Percentiles rank a stretch among this genome's conserved stretches.
Evolutionary conservation across 2,329 filamentous ascomycete genomes (phyloP).

Genomic region (Fusarium austroafricanum): DNA sequence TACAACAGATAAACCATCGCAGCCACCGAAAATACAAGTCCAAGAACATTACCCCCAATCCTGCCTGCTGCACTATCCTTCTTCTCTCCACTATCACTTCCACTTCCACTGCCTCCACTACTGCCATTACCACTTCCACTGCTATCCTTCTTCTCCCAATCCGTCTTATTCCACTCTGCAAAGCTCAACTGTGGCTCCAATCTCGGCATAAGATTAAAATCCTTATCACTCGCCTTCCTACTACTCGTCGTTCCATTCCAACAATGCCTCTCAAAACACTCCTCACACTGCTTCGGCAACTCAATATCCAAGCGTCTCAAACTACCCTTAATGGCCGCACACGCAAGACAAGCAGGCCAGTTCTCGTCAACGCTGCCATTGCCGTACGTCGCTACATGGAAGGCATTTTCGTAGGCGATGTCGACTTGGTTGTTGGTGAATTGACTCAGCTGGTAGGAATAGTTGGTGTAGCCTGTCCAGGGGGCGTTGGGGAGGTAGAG

Average conservation of each 20-base stretch:
- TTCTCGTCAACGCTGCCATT: conserved; percentile 76
- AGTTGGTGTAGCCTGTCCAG: conserved; percentile 47
- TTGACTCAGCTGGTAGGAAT: conserved; percentile 36
- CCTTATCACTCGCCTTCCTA: conserved; percentile 14
- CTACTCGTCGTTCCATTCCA: conserved; percentile 40
- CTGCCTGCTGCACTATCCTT: not conserved
- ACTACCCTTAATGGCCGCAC: conserved; percentile 79
- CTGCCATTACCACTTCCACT: not conserved
- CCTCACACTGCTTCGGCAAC: conserved; percentile 38
- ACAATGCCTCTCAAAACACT: conserved; percentile 45
- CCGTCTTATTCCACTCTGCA: conserved; percentile 40
- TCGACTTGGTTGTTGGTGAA: conserved; percentile 45
- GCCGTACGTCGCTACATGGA: conserved; percentile 80
- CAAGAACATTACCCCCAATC: not conserved
- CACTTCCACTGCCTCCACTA: not conserved
- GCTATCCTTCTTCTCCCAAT: conserved; percentile 9
- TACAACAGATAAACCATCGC: not conserved
- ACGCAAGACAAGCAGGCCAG: conserved; percentile 84
- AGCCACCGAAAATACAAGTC: not conserved
- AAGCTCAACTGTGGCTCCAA: conserved; percentile 40
- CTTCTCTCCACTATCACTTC: not conserved
- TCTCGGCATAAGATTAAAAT: conserved; percentile 34
- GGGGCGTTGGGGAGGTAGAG: conserved; percentile 48
- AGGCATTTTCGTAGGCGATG: conserved; percentile 70
- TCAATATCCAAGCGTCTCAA: conserved; percentile 55